Conservation (phyloP, 306 rosid species). For the Pterocarpus macrocarpus region DNA sequence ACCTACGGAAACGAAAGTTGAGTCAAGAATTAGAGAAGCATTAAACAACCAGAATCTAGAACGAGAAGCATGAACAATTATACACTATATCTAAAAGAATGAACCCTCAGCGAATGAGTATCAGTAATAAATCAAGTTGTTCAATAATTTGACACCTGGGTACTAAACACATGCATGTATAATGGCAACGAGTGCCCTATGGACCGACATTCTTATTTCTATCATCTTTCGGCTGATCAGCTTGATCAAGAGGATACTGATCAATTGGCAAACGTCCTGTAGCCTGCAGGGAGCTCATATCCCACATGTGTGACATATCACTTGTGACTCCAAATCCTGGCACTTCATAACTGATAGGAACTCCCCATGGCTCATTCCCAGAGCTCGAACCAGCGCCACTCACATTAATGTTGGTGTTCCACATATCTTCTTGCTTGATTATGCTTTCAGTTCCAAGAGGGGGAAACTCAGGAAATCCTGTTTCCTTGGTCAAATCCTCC, state of each 20-base stretch:
- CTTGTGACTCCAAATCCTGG: conserved; percentile 56
- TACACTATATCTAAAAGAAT: conserved; percentile 11
- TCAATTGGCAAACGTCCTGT: conserved; percentile 48
- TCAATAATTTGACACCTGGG: conserved; percentile 40
- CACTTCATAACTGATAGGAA: conserved; percentile 48
- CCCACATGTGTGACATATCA: conserved; percentile 60
- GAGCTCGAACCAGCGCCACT: conserved; percentile 51
- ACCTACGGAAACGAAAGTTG: too few relatives aligned
- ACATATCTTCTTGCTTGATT: conserved; percentile 28
- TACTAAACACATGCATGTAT: conserved; percentile 17
- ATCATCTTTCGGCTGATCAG: conserved; percentile 33
- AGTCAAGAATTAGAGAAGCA: not conserved
- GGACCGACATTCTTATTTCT: conserved; percentile 41
- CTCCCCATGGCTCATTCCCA: conserved; percentile 56
- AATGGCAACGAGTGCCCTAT: conserved; percentile 48
- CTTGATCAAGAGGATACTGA: conserved; percentile 52
- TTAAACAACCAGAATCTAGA: not conserved
- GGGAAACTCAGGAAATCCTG: conserved; percentile 47
- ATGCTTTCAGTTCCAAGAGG: conserved; percentile 52
- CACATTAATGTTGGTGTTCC: conserved; percentile 57
- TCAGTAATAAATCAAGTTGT: conserved; percentile 42
- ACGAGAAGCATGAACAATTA: not conserved
- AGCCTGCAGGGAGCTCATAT: conserved; percentile 36
- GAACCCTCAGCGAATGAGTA: conserved; percentile 17
- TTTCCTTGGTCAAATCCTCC: conserved; percentile 51